These are phyloP conservation scores for Candida coleopterorum DNA, from an alignment of 805 yeast species.

Conservation along the genomic window DNA sequence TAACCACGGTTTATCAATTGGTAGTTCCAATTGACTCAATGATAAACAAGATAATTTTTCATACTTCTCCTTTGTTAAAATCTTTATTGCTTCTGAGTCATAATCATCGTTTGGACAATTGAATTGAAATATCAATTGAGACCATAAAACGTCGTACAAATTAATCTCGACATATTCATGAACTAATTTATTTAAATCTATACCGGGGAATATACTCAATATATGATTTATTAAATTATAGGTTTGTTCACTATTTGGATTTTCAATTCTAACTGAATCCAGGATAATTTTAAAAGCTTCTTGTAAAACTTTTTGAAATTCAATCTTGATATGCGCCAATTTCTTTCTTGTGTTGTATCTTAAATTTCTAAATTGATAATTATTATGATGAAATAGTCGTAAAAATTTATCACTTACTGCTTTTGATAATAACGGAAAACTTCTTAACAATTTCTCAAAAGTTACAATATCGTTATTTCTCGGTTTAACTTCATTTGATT, in stretches of 20 bases:
- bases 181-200: conserved; percentile 50
- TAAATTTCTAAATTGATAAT: conserved; percentile 26
- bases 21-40: conserved; percentile 48
- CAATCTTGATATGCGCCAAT: conserved; percentile 20
- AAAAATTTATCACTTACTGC: conserved; percentile 36
- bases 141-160: conserved; percentile 66
- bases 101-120: conserved; percentile 19
- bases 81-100: conserved; percentile 22
- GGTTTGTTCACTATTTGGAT: conserved; percentile 31
- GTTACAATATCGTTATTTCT: conserved; percentile 13
- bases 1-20: conserved; percentile 36
- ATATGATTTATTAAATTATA: conserved; percentile 27
- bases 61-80: conserved; percentile 29
- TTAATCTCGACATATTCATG: conserved; percentile 70
- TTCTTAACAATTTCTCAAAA: conserved; percentile 34
- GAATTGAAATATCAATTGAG: conserved; percentile 33
- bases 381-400: conserved; percentile 38
- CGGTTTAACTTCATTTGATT: background rate
- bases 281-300: conserved; percentile 34
- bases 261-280: conserved; percentile 32
- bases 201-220: conserved; percentile 27
- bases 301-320: conserved; percentile 29
- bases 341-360: conserved; percentile 25
- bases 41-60: conserved; percentile 36
- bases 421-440: conserved; percentile 35